Conservation (phyloP, 108 stramenopile species). For the Aurantiochytrium sp. region DNA sequence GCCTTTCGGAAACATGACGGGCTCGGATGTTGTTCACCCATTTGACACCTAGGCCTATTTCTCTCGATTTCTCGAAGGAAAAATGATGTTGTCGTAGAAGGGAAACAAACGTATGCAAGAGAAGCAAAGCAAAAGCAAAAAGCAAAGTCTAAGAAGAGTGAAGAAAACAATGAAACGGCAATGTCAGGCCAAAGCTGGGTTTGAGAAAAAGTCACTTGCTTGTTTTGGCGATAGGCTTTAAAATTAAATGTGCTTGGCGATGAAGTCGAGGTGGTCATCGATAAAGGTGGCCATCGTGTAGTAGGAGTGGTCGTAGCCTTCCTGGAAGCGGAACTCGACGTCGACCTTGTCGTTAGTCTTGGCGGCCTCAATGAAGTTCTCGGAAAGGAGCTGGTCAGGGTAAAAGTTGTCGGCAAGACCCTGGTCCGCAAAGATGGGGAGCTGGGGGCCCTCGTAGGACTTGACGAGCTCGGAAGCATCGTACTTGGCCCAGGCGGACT, state of each 20-base stretch:
- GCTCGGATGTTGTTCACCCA: too few species aligned
- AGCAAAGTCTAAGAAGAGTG: neutral
- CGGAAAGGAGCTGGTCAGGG: conserved; percentile 54
- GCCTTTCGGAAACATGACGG: too few species aligned
- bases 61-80: too few species aligned
- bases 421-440: conserved; percentile 66
- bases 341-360: conserved; percentile 51
- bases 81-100: too few species aligned
- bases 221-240: neutral
- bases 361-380: conserved; percentile 55
- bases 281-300: conserved; percentile 79
- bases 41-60: too few species aligned
- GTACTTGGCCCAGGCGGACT: conserved; percentile 42
- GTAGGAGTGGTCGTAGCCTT: conserved; percentile 87
- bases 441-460: conserved; percentile 23
- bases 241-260: conserved; percentile 43
- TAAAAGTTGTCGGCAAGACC: conserved; percentile 68
- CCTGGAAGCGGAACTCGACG: conserved; percentile 63
- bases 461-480: conserved; percentile 77
- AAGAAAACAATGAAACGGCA: neutral
- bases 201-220: neutral
- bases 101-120: too few species aligned
- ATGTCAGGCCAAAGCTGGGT: neutral
- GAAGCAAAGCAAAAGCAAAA: too few species aligned
- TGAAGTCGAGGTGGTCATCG: conserved; percentile 74